Evolutionary conservation across 768 basidiomycete genomes (phyloP).

Genomic region (Galerina sulciceps): DNA sequence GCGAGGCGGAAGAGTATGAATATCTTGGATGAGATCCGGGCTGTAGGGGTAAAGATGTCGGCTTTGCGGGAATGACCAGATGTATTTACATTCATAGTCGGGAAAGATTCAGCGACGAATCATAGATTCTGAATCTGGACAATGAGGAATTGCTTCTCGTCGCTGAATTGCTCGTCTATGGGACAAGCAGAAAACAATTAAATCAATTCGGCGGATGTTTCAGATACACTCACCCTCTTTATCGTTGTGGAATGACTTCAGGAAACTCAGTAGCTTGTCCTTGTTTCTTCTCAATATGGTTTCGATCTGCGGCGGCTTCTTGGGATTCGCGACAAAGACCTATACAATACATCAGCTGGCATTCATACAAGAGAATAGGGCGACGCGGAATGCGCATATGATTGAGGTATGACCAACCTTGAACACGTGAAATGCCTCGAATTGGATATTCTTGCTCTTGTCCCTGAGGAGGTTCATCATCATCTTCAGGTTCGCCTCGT

Average conservation of each 20-base stretch:
- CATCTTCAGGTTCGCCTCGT: constrained; percentile 97
- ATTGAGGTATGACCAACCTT: constrained; percentile 63
- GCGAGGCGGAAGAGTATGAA: not conserved
- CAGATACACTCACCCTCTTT: constrained; percentile 73
- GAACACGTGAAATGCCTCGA: constrained; percentile 99
- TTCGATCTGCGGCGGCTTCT: constrained; percentile 97
- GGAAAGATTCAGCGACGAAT: constrained; percentile 8
- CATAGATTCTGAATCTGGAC: constrained; percentile 85
- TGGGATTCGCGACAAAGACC: constrained; percentile 99
- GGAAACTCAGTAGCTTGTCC: constrained; percentile 88
- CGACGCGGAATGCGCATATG: not conserved
- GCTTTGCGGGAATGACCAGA: not conserved
- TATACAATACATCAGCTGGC: constrained; percentile 5
- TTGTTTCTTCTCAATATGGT: constrained; percentile 89
- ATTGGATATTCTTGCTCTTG: constrained; percentile 99
- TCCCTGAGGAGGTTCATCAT: constrained; percentile 99
- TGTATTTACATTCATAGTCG: not conserved
- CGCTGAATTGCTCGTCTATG: constrained; percentile 93
- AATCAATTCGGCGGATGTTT: not conserved
- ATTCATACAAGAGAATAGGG: not conserved
- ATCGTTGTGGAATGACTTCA: constrained; percentile 96
- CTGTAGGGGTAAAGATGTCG: not conserved
- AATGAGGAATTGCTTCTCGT: constrained; percentile 97
- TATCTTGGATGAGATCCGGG: not conserved
- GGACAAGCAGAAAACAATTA: not conserved